Evolutionary conservation across 305 asterid species (phyloP), one percentile per base, ranked within the genome.

Genomic region (Fraxinus ornus): DNA sequence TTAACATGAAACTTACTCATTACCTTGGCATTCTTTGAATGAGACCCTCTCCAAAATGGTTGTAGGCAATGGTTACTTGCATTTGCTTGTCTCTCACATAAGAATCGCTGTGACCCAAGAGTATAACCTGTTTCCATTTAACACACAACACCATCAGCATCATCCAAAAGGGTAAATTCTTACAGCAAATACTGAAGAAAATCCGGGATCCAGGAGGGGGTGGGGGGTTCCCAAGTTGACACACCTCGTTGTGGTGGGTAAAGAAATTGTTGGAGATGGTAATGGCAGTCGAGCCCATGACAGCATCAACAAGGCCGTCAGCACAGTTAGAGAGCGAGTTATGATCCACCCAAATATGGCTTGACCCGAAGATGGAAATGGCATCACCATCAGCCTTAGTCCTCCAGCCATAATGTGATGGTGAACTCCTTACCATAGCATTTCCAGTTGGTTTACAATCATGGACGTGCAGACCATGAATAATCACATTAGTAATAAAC

Each of bases 11-110:
- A 32, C 15, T 33, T 28, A 39, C 39, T 39, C n/a, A 57, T 81
- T 90, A 93, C 98, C 99, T 96, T 71, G 99, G 99, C 99, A 96
- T 96, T 86, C 99, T 93, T 85, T 96, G 99, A 71, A 92, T 93
- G 36, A 95, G 97, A 78, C 98, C 99, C 86, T 93, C 94, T 33
- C 99, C 98, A 39, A 95, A 94, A 91, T 95, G 99, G 87, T 94
- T 95, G 85, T 83, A 95, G 49, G 99, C 99, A 81, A 95, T 93
- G 9, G 98, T 96, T 36, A 84, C 98, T 87, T 94, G 98, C 98
- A 96, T 96, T 52, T 85, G 92, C 89, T 90, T 93, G 92, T 96
- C 99, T 80, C 93, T 88, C 74, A 81, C 78, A 30, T 95, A 95
- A 37, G 97, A 89, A 82, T 95, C 99, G 79, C 99, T 95, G 79